Evolutionary conservation across 2,329 filamentous ascomycete species (phyloP), one percentile per base, ranked within the genome.

Genomic region (Apiospora rasikravindrae): DNA sequence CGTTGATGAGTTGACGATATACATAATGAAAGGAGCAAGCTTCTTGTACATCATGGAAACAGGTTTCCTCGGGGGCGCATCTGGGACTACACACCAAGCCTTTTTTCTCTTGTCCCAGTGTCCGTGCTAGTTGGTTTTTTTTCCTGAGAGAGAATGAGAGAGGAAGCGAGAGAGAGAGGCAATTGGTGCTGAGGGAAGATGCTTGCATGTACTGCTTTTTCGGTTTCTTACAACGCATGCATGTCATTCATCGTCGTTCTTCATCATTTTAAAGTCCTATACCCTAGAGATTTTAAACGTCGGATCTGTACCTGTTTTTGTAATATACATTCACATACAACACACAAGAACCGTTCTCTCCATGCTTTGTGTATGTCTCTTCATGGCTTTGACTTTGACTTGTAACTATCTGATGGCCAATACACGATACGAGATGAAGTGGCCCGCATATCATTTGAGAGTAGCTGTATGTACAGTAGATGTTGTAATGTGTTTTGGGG

Each of bases 231-330:
- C 53, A 57, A 33, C 53, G 29, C 53, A 37, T 61, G 45, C 40
- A 42, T 42, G 33, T n/a, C 57, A 40, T 64, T 40, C 53, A 61
- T 61, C 53, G 8, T 61, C 29, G 22, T 49, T 37, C 51, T 6
- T 57, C 53, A 61, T 61, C 53, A 61, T 61, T 29, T 37, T 37
- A 61, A 33, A 40, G 19, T 64, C 33, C 57, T 64, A 64, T 64
- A 64, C 57, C 57, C 57, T 64, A 64, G 57, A 64, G 29, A 64
- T 64, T 40, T 22, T 33, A 40, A 64, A 64, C 57, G 57, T 64
- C 57, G 57, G 57, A 64, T 64, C 57, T 64, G 33, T 64, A 64
- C 57, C 57, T 64, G 57, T 64, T 40, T 64, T 64, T 64, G 33
- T 64, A 64, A 64, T 64, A 64, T 64, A 64, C 57, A 64, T 64